Conservation (phyloP, 352 stramenopile genomes). For the Phytophthora lateralis region DNA sequence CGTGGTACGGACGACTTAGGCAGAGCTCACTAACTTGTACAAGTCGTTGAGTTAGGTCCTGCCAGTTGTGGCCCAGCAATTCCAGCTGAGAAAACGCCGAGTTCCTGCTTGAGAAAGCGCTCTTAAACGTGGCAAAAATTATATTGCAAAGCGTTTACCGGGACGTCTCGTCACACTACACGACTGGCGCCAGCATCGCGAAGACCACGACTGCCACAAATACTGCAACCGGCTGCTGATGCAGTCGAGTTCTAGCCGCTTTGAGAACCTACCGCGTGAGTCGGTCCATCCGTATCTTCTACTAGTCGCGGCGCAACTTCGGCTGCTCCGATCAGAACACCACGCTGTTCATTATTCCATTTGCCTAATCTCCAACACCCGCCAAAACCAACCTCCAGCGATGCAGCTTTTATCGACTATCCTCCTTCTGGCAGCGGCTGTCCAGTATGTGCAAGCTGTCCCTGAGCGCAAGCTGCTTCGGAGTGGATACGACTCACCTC, state of each 20-base stretch:
- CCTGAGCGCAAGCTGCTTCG: constrained; percentile 7
- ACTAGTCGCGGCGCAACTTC: not conserved
- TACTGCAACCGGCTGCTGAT: not conserved
- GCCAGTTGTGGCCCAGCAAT: not conserved
- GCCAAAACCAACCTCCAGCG: not conserved
- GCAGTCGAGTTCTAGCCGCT: not conserved
- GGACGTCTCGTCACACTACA: not conserved
- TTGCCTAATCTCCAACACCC: not conserved
- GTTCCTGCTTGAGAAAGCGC: not conserved
- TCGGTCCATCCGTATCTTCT: not conserved
- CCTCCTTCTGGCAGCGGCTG: not conserved
- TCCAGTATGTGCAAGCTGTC: not conserved
- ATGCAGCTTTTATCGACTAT: constrained; percentile 3
- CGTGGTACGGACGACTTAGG: not conserved
- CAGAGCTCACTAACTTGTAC: not conserved
- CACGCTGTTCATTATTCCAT: constrained; percentile 5
- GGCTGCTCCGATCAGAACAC: not conserved
- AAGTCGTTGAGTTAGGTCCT: no score
- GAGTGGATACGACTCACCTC: not conserved
- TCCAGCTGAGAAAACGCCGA: not conserved
- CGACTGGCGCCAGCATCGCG: not conserved
- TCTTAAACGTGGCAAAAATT: not conserved
- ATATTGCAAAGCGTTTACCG: not conserved
- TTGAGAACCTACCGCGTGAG: not conserved
- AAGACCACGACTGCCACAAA: not conserved